Evolutionary conservation across 345 rosid genomes (phyloP).

Genomic region (Hibiscus mutabilis): DNA sequence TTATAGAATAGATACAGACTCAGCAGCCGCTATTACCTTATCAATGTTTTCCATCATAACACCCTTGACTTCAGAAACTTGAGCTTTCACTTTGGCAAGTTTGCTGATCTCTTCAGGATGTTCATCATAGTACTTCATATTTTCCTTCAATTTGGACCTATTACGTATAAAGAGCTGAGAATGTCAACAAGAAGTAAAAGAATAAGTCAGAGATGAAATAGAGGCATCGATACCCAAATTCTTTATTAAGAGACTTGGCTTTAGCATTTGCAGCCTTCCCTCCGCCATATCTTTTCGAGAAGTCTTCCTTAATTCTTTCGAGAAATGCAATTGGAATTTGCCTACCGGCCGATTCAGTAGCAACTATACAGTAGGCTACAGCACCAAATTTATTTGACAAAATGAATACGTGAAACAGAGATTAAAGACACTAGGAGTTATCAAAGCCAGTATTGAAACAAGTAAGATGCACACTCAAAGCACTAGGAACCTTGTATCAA

Average conservation of each 20-base stretch:
- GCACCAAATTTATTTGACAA: constrained; percentile 12
- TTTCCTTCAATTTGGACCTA: constrained; percentile 86
- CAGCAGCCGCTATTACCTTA: constrained; percentile 43
- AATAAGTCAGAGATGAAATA: not conserved
- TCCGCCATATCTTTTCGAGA: constrained; percentile 77
- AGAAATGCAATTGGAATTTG: constrained; percentile 84
- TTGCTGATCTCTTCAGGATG: constrained; percentile 98
- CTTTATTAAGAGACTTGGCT: constrained; percentile 71
- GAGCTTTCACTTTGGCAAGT: constrained; percentile 97
- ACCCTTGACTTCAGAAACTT: constrained; percentile 96
- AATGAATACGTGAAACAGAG: not conserved
- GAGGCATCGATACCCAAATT: constrained; percentile 46
- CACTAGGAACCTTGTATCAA: too few species aligned
- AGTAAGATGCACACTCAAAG: not conserved
- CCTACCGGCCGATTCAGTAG: constrained; percentile 82
- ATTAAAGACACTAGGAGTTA: not conserved
- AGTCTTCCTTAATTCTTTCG: constrained; percentile 89
- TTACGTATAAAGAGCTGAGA: constrained; percentile 12
- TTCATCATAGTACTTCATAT: constrained; percentile 91
- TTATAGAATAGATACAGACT: not conserved
- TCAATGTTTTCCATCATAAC: constrained; percentile 99
- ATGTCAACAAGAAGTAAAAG: not conserved
- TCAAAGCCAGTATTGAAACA: not conserved
- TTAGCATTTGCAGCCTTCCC: constrained; percentile 82
- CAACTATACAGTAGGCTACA: constrained; percentile 94